phyloP scores from a whole-genome alignment of 495 filamentous ascomycete species.

The Penicillium crystallinum region DNA sequence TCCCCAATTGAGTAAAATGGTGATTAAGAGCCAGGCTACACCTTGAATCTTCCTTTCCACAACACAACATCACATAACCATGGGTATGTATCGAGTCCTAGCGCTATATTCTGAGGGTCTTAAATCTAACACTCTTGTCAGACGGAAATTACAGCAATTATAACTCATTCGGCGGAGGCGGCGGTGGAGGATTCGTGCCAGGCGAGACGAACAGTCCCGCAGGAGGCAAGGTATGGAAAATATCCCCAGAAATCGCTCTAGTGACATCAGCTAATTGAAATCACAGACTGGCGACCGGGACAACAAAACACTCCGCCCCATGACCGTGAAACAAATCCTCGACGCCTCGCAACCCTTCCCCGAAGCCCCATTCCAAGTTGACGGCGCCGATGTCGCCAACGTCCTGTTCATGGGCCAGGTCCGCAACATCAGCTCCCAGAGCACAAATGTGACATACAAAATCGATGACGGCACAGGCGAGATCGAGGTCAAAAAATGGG shows the following conservation, averaged over 20 bases:
- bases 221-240: constrained; percentile 33
- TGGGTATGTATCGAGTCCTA: constrained; percentile 27
- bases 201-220: constrained; percentile 46
- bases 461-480: constrained; percentile 92
- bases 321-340: constrained; percentile 90
- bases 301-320: constrained; percentile 75
- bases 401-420: constrained; percentile 87
- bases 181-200: constrained; percentile 65
- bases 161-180: constrained; percentile 56
- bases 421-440: constrained; percentile 75
- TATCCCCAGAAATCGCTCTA: neutral
- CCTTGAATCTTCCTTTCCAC: constrained; percentile 8
- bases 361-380: constrained; percentile 71
- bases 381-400: constrained; percentile 56
- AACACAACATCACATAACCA: constrained; percentile 17
- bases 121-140: constrained; percentile 9
- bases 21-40: constrained; percentile 1
- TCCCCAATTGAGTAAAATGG: constrained; percentile 44
- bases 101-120: too few relatives aligned
- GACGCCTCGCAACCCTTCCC: constrained; percentile 71
- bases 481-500: constrained; percentile 91
- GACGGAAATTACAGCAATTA: constrained; percentile 39
- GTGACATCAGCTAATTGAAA: neutral
- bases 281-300: constrained; percentile 32
- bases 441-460: constrained; percentile 86